Percentiles rank a stretch among this genome's conserved stretches.
Conservation (phyloP, 2,329 filamentous ascomycete species). For the Cladobotryum mycophilum region DNA sequence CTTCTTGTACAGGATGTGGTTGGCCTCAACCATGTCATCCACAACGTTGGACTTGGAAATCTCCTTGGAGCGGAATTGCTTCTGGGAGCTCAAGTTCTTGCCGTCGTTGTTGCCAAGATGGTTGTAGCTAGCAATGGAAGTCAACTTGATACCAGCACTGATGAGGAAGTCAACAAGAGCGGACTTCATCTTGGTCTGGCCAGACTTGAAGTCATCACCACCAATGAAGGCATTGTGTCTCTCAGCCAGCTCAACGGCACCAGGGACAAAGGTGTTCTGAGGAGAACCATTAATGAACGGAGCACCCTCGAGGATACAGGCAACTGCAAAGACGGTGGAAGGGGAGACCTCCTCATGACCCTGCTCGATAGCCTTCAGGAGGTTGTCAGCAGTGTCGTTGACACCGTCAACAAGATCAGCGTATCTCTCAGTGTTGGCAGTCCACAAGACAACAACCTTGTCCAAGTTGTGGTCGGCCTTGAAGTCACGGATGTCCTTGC, state of each 20-base stretch:
- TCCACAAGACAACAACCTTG: constrained; percentile 97
- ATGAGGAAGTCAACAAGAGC: constrained; percentile 97
- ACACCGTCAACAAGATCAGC: constrained; percentile 81
- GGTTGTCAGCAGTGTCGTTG: constrained; percentile 94
- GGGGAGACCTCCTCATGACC: constrained; percentile 90
- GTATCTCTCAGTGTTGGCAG: constrained; percentile 96
- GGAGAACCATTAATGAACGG: constrained; percentile 99
- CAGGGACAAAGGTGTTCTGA: constrained; percentile 97
- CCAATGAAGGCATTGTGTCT: constrained; percentile 85
- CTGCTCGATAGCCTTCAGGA: constrained; percentile 77
- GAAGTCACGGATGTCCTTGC: constrained; percentile 90
- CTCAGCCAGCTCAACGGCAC: constrained; percentile 83
- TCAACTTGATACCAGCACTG: constrained; percentile 97
- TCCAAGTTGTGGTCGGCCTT: constrained; percentile 79
- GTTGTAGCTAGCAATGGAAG: constrained; percentile 98
- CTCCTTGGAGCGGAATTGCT: constrained; percentile 99
- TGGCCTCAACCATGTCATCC: constrained; percentile 98
- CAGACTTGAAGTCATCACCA: constrained; percentile 99
- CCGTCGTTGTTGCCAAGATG: constrained; percentile 99
- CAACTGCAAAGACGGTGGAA: constrained; percentile 92
- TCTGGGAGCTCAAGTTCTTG: constrained; percentile 95
- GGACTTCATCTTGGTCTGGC: constrained; percentile 99
- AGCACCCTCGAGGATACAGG: constrained; percentile 79
- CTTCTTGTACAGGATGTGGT: constrained; percentile 80
- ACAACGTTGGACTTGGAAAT: constrained; percentile 99